Percentiles rank a stretch among this genome's conserved stretches.
Conservation (phyloP, 108 stramenopile species). For the Parmales sp. region DNA sequence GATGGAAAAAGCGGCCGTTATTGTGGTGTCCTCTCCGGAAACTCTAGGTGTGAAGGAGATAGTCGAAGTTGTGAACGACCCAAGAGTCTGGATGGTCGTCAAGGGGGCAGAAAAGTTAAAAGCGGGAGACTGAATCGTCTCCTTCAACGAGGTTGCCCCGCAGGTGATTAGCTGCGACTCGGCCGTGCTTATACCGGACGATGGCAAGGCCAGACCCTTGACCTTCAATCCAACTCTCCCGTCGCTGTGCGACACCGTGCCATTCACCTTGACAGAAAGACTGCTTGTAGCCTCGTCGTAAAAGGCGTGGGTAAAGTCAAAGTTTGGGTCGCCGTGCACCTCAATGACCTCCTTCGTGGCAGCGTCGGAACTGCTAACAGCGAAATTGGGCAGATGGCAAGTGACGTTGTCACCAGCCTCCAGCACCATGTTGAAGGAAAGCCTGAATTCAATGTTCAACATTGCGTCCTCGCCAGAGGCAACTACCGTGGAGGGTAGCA, state of each 20-base stretch:
- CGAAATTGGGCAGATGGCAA: not conserved
- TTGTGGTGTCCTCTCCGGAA: not conserved
- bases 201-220: not conserved
- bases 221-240: not conserved
- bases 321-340: not conserved
- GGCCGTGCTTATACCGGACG: not conserved
- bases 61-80: not conserved
- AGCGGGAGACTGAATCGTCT: not conserved
- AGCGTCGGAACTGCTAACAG: not conserved
- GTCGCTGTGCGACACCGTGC: not conserved
- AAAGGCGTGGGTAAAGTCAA: not conserved
- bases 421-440: not conserved
- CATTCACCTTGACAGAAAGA: not conserved
- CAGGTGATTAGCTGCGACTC: not conserved
- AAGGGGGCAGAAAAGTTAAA: not conserved
- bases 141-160: not conserved
- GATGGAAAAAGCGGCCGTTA: not conserved
- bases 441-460: not conserved
- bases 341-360: not conserved
- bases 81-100: not conserved
- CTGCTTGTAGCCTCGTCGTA: not conserved
- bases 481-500: not conserved
- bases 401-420: not conserved
- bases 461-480: not conserved
- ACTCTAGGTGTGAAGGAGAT: not conserved